phyloP scores from a whole-genome alignment of 2,329 filamentous ascomycete genomes.

The Fusarium verticillioides region DNA sequence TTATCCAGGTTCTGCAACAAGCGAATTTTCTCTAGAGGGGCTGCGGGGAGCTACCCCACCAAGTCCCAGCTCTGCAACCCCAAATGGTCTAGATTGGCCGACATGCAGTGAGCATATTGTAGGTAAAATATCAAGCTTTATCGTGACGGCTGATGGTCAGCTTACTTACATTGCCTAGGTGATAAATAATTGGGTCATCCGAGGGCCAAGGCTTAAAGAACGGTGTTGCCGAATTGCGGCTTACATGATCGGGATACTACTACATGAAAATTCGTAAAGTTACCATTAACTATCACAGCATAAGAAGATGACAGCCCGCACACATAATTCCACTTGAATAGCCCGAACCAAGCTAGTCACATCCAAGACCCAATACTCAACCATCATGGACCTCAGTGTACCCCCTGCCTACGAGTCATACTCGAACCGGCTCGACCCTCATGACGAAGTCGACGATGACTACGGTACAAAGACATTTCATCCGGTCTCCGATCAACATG shows the following conservation, averaged over 20 bases:
- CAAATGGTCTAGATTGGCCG: background rate
- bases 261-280: background rate
- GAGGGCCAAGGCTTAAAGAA: background rate
- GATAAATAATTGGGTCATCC: background rate
- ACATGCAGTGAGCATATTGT: background rate
- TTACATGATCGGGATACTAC: background rate
- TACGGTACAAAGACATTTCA: background rate
- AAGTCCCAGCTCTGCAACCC: background rate
- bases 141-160: background rate
- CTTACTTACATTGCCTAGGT: background rate
- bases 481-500: background rate
- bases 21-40: background rate
- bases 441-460: background rate
- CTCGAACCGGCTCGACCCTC: conserved; percentile 13
- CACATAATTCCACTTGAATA: background rate
- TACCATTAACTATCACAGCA: background rate
- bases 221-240: conserved; percentile 5
- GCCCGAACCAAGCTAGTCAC: background rate
- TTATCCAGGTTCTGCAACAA: background rate
- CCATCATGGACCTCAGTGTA: background rate
- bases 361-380: background rate
- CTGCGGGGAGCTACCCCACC: background rate
- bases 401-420: conserved; percentile 8
- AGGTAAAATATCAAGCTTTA: background rate
- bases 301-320: background rate